Evolutionary conservation across 345 rosid species (phyloP), one percentile per base, ranked within the genome.

Genomic region (Dovyalis caffra): DNA sequence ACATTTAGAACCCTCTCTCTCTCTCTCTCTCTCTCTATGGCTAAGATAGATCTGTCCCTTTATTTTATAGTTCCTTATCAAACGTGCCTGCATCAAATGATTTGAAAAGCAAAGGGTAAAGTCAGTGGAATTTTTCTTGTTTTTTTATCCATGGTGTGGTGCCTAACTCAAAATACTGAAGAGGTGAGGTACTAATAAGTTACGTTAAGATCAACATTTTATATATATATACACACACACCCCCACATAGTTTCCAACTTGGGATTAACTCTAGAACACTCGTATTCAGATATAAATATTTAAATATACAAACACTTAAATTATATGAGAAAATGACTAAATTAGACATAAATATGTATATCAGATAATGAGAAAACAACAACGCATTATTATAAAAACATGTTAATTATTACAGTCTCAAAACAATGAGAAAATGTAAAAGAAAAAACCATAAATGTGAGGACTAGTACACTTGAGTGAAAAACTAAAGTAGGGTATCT

Each of bases 71-170:
- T 15, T 45, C 20, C 51, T 15, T 45, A 16, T 45, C 51, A 4
- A 45, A 45, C 51, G 51, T 45, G 82, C 84, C 68, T 69, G 60
- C 82, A 69, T 75, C 78, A 69, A 75, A 77, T 74, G 66, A 71
- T 77, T 57, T 63, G 63, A 71, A 74, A 74, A 57, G 20, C 53
- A 37, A n/a, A n/a, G 32, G 15, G 76, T 58, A 38, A 58, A 74
- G 38, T 68, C 40, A 70, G 66, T 64, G 70, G 72, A 77, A 80
- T 53, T 67, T 45, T 71, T 77, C 58, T 66, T 49, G 3, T 56
- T 28, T 32, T 4, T 56, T 34, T 34, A 71, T 62, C 79, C 51
- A 66, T 69, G n/a, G n/a, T n/a, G n/a, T n/a, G n/a, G 60, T 68
- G 78, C 85, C 80, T 69, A 82, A 77, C 84, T 8, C 71, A n/a